Conservation (phyloP, 805 yeast genomes). For the Candida odintsovae region DNA sequence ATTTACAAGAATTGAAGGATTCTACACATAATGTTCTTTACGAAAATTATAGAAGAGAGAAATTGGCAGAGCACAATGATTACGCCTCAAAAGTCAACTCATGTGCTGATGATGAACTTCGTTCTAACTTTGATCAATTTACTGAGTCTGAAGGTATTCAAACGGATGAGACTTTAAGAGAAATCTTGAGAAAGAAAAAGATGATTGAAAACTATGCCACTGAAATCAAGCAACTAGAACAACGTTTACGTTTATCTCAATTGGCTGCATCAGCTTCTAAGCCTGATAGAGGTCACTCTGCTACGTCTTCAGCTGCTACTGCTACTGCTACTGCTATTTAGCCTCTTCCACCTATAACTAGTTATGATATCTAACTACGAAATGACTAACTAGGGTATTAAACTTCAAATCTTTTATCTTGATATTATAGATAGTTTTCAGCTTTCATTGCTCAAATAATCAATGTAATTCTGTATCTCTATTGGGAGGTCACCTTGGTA, state of each 20-base stretch:
- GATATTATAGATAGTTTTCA: too few relatives aligned
- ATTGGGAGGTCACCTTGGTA: conserved; percentile 2
- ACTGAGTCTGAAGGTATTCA: neutral
- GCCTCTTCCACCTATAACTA: neutral
- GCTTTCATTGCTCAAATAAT: neutral
- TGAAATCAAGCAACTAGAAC: conserved; percentile 16
- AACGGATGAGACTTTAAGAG: conserved; percentile 12
- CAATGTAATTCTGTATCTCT: neutral
- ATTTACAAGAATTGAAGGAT: conserved; percentile 78
- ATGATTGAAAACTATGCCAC: conserved; percentile 14
- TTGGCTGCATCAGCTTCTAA: neutral
- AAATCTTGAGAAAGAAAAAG: conserved; percentile 15
- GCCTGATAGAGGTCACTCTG: neutral
- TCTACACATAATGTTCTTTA: conserved; percentile 69
- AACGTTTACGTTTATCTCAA: conserved; percentile 7
- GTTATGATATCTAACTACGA: neutral
- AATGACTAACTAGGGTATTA: too few relatives aligned
- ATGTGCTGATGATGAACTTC: conserved; percentile 1
- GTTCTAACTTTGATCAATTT: conserved; percentile 3
- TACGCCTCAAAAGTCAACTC: neutral
- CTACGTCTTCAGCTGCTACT: neutral
- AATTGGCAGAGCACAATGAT: conserved; percentile 33
- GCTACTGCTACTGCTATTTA: neutral
- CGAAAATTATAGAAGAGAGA: conserved; percentile 73
- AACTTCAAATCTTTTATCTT: too few relatives aligned